phyloP scores from a whole-genome alignment of 179 eudicot species.

The Sideroxylon spinosum region DNA sequence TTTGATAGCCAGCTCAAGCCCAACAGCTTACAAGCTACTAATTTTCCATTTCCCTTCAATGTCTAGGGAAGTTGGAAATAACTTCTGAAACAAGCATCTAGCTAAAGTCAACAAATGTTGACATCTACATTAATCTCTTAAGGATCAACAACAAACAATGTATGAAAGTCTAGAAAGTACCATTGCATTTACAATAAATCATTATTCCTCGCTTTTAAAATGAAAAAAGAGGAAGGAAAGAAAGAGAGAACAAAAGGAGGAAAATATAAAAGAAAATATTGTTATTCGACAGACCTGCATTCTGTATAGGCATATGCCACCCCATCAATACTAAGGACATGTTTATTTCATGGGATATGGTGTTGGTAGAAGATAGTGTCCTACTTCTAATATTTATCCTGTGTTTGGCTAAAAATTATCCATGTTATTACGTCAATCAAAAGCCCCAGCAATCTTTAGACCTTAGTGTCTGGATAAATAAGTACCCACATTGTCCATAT shows the following conservation, averaged over 20 bases:
- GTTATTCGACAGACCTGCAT: not conserved
- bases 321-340: not conserved
- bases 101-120: not conserved
- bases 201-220: too few relatives aligned
- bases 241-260: too few relatives aligned
- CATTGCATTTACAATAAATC: not conserved
- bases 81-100: not conserved
- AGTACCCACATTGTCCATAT: too few relatives aligned
- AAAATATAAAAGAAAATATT: too few relatives aligned
- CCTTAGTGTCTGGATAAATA: too few relatives aligned
- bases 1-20: slow-evolving; percentile 2
- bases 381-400: too few relatives aligned
- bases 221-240: too few relatives aligned
- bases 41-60: not conserved
- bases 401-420: too few relatives aligned
- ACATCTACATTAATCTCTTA: not conserved
- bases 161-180: not conserved
- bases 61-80: not conserved
- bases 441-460: too few relatives aligned
- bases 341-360: too few relatives aligned
- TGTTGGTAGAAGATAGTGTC: too few relatives aligned
- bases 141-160: slow-evolving; percentile 2
- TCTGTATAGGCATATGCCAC: not conserved
- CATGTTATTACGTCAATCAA: too few relatives aligned
- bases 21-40: not conserved